A percentile compares a stretch with the other conserved stretches of the same genome.
Evolutionary conservation across 1,139 yeast genomes (phyloP).

Genomic region (Candida sp.): DNA sequence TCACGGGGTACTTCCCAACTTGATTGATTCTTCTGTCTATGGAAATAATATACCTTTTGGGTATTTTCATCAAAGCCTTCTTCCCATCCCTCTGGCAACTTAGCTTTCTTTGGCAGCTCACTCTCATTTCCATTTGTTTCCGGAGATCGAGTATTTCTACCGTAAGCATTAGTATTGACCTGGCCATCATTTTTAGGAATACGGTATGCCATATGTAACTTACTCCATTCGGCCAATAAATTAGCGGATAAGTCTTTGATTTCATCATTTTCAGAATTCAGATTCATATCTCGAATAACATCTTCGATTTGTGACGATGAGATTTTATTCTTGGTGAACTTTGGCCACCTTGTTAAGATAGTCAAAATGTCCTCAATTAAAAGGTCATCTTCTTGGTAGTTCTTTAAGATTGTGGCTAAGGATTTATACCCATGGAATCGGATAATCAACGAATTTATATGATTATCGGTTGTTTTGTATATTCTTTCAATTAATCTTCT

Average conservation of each 20-base stretch:
- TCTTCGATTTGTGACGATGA: slow-evolving; percentile 75
- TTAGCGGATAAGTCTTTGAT: slow-evolving; percentile 35
- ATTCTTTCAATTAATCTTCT: slow-evolving; percentile 68
- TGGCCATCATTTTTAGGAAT: slow-evolving; percentile 52
- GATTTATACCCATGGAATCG: slow-evolving; percentile 88
- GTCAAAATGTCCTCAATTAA: slow-evolving; percentile 47
- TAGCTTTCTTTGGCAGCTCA: slow-evolving; percentile 18
- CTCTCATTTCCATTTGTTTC: slow-evolving; percentile 5
- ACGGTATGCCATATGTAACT: slow-evolving; percentile 76
- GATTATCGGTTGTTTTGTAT: slow-evolving; percentile 49
- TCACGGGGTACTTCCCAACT: slow-evolving; percentile 47
- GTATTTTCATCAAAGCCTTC: slow-evolving; percentile 43
- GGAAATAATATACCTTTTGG: slow-evolving; percentile 49
- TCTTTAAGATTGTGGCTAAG: slow-evolving; percentile 56
- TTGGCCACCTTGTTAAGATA: slow-evolving; percentile 73
- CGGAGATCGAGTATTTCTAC: slow-evolving; percentile 21
- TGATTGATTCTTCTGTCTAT: slow-evolving; percentile 41
- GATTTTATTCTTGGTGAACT: slow-evolving; percentile 76
- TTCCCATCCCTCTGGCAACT: slow-evolving; percentile 54
- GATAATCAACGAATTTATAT: slow-evolving; percentile 59
- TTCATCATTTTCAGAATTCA: slow-evolving; percentile 23
- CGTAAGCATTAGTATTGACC: slow-evolving; percentile 12
- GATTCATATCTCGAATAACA: slow-evolving; percentile 47
- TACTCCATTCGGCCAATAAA: slow-evolving; percentile 68
- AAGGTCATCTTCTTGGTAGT: slow-evolving; percentile 30